Base-by-base conservation (phyloP, 306 rosid genomes). In the Bauhinia variegata region DNA sequence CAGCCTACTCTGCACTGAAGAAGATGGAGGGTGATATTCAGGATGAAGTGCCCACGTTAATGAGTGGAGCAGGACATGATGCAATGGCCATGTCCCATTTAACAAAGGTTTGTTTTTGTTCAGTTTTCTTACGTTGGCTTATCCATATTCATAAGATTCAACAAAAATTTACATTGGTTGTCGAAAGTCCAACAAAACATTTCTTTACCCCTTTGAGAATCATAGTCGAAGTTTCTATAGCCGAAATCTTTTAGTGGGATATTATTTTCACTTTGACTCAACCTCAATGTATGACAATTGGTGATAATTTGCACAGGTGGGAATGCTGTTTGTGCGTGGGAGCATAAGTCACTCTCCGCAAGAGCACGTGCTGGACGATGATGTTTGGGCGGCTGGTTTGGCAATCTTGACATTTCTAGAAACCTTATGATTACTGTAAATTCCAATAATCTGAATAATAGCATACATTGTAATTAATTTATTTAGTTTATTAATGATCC, bases 41-140 rank as follows among this genome's bases (percentile, higher is more conserved):
- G 63, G 91, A 79, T 32, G 85, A 93, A 67, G 77, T 89, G 16
- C 97, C 97, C 13, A 64, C 79, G 36, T 61, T 93, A 56, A 93
- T 88, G 95, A 93, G 98, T 71, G 97, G 97, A 53, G 98, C 98
- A 18, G 97, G 97, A 11, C 98, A 89, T 37, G 98, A 93, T 77
- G 95, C 97, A 23, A 93, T 93, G 98, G 97, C 96, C 38, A 84
- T 93, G 76, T 88, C 97, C 65, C 96, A 73, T 78, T 80, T 93
- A 59, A 89, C 98, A 6, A 89, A 87, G 97, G 98, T 84, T 64
- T 52, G 43, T 16, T 31, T 28, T 69, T 31, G n/a, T n/a, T n/a
- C n/a, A n/a, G n/a, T n/a, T n/a, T n/a, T n/a, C n/a, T n/a, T n/a
- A n/a, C n/a, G n/a, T n/a, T n/a, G n/a, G n/a, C n/a, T n/a, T n/a